Base-by-base conservation (phyloP, 768 basidiomycete genomes). In the Pleurotus djamor region DNA sequence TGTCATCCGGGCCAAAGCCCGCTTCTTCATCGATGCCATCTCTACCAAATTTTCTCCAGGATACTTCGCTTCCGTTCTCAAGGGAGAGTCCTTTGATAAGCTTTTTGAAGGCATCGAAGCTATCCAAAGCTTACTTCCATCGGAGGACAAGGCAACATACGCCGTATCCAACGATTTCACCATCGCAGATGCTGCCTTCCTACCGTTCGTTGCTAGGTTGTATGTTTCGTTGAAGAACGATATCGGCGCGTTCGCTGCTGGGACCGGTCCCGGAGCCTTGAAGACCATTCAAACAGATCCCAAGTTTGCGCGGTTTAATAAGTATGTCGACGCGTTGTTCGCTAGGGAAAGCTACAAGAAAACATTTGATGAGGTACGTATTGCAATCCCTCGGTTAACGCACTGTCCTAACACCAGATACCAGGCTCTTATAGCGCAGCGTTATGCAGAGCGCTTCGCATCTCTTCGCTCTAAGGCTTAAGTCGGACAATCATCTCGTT, bases 11-110 rank as follows among this genome's bases (percentile, higher is more conserved):
- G 87, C 89, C 38, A 74, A 79, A 58, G 81, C 76, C 6, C 83
- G 87, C 21, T 83, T 88, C 70, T 86, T 88, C 73, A 79, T 85
- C 68, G 84, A 88, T 59, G 72, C 76, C 5, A 75, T 83, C 37
- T 74, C 75, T 2, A 79, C 72, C 62, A 81, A 80, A 60, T 70
- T 86, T 63, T 52, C 68, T 32, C 73, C 81, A 0, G 68, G 72
- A 0, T 81, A 69, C 63, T 61, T 65, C 48, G 76, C 66, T 3
- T 75, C 78, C 48, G 32, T 80, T 16, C 32, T 68, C 8, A 68
- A 72, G 1, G 81, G 78, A 4, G 77, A 78, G 56, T 68, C 77
- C 12, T 70, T 72, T 5, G 78, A 77, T 9, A 71, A 71, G 1
- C 58, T 86, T 48, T 65, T 81, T 21, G 61, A 63, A 8, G 82